Evolutionary conservation across 495 filamentous ascomycete species (phyloP).

Genomic region (Tuber umbilicatum): DNA sequence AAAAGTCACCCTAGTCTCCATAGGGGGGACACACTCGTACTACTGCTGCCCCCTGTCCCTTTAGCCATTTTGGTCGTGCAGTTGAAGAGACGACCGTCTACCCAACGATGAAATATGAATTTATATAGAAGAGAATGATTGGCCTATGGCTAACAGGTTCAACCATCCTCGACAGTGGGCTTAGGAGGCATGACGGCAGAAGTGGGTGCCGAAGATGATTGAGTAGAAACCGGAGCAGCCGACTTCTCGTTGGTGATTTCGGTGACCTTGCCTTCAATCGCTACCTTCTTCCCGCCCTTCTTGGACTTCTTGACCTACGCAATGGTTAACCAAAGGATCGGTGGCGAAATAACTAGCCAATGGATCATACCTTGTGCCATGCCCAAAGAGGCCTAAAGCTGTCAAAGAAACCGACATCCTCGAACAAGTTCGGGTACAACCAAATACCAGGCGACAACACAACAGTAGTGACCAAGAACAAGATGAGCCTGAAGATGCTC

Average conservation of each 20-base stretch:
- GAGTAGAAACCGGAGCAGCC: neutral
- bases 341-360: neutral
- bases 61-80: neutral
- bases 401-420: slow-evolving; percentile 97
- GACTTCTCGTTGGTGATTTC: slow-evolving; percentile 6
- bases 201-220: slow-evolving; percentile 19
- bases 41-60: neutral
- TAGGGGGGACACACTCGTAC: neutral
- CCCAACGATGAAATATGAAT: neutral
- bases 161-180: slow-evolving; percentile 36
- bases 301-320: slow-evolving; percentile 36
- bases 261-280: slow-evolving; percentile 13
- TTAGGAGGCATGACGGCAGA: slow-evolving; percentile 25
- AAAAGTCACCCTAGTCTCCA: neutral
- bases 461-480: slow-evolving; percentile 93
- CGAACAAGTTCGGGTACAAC: slow-evolving; percentile 97
- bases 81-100: neutral
- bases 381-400: slow-evolving; percentile 95
- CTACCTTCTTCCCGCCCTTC: slow-evolving; percentile 11
- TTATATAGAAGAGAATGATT: neutral
- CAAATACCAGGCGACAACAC: slow-evolving; percentile 78
- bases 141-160: neutral
- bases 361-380: slow-evolving; percentile 78
- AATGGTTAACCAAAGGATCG: slow-evolving; percentile 8
- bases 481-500: slow-evolving; percentile 88